Evolutionary conservation across 2,329 filamentous ascomycete genomes (phyloP).

Genomic region (Xylariaceae sp.): DNA sequence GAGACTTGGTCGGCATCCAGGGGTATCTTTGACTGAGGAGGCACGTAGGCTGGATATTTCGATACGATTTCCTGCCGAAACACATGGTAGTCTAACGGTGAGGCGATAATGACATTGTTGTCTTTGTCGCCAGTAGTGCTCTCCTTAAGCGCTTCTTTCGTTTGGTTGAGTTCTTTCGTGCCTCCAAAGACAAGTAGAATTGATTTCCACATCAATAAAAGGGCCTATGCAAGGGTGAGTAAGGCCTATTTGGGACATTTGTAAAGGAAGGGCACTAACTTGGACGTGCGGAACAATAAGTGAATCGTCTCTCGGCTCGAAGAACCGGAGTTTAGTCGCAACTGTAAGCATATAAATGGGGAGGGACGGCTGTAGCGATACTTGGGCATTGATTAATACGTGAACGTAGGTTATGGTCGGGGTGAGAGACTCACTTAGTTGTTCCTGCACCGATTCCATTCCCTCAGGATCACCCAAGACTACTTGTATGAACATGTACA

Average conservation of each 20-base stretch:
- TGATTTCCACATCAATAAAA: slow-evolving; percentile 88
- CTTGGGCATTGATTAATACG: slow-evolving; percentile 33
- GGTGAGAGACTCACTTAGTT: slow-evolving; percentile 44
- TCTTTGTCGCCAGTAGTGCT: slow-evolving; percentile 53
- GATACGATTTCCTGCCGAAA: slow-evolving; percentile 96
- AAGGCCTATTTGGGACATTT: background rate
- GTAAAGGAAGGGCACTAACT: slow-evolving; percentile 37
- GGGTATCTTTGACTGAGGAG: slow-evolving; percentile 75
- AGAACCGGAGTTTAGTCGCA: slow-evolving; percentile 59
- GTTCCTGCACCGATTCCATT: slow-evolving; percentile 42
- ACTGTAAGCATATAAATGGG: slow-evolving; percentile 67
- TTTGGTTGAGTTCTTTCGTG: slow-evolving; percentile 62
- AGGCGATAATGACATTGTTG: slow-evolving; percentile 81
- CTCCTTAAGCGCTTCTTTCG: slow-evolving; percentile 68
- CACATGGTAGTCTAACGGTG: slow-evolving; percentile 89
- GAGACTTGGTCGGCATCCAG: slow-evolving; percentile 88
- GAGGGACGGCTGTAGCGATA: slow-evolving; percentile 59
- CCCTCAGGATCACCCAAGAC: slow-evolving; percentile 47
- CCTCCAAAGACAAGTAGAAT: slow-evolving; percentile 82
- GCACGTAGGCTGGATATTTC: slow-evolving; percentile 95
- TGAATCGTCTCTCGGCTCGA: slow-evolving; percentile 18
- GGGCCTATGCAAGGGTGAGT: slow-evolving; percentile 46
- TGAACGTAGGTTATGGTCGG: background rate
- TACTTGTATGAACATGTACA: slow-evolving; percentile 57
- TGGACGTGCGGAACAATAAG: slow-evolving; percentile 53